Conservation (phyloP, 2,329 filamentous ascomycete species). For the Escovopsis sp. region DNA sequence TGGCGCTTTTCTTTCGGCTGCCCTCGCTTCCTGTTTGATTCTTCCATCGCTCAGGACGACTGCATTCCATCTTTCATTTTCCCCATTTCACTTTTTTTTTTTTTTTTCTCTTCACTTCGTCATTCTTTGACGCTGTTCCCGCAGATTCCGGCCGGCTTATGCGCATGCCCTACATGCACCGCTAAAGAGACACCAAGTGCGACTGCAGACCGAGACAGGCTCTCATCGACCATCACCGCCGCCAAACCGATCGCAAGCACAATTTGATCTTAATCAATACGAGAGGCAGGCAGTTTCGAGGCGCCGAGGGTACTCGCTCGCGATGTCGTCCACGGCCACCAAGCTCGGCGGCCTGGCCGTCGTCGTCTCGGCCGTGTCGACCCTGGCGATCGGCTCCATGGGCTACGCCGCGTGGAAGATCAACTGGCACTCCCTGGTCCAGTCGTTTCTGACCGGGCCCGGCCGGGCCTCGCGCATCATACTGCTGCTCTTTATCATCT, state of each 20-base stretch:
- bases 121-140: neutral
- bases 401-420: conserved; percentile 33
- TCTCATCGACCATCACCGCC: neutral
- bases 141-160: neutral
- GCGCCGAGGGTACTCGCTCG: neutral
- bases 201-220: too few relatives aligned
- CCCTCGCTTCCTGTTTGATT: neutral
- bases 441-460: conserved; percentile 37
- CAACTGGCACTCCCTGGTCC: conserved; percentile 24
- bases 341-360: conserved; percentile 19
- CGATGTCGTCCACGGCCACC: conserved; percentile 13
- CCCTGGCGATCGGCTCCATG: conserved; percentile 25
- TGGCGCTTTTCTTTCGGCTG: neutral
- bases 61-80: too few relatives aligned
- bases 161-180: too few relatives aligned
- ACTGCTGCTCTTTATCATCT: conserved; percentile 38
- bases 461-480: conserved; percentile 38
- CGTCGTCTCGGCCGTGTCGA: conserved; percentile 26
- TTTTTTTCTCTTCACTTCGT: neutral
- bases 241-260: neutral
- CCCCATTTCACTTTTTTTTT: neutral
- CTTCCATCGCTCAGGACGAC: neutral
- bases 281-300: neutral
- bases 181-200: neutral
- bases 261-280: too few relatives aligned